These are phyloP conservation scores for Artemisia annua DNA, from an alignment of 129 eudicot species.

Conservation along the genomic window DNA sequence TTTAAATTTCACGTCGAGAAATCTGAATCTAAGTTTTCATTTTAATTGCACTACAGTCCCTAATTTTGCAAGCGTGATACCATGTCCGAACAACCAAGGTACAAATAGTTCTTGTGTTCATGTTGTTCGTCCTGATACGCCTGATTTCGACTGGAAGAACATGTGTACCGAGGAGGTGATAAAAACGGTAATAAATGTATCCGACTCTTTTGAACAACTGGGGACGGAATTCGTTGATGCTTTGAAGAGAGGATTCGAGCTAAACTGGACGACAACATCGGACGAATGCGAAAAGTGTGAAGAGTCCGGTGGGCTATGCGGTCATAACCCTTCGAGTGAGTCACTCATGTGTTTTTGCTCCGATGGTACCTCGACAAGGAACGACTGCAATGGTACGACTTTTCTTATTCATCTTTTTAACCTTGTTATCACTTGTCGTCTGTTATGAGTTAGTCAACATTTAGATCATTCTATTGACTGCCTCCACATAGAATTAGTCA, in stretches of 20 bases:
- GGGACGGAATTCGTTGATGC: not conserved
- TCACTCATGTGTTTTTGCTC: conserved; percentile 28
- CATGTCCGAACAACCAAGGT: conserved; percentile 9
- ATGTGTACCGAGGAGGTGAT: not conserved
- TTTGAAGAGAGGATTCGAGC: conserved; percentile 15
- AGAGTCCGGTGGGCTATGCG: conserved; percentile 12
- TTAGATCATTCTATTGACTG: not conserved
- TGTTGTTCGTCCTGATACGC: not conserved
- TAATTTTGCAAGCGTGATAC: not conserved
- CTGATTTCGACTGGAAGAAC: conserved; percentile 9
- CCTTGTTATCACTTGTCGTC: not conserved
- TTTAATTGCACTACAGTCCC: conserved; percentile 23
- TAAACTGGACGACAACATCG: not conserved
- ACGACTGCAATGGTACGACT: conserved; percentile 22
- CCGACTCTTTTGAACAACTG: not conserved
- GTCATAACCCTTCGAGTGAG: not conserved
- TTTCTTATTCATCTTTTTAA: not conserved
- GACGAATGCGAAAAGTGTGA: conserved; percentile 14
- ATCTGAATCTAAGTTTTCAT: conserved; percentile 31
- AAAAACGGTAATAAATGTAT: conserved; percentile 19
- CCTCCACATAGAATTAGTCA: conserved; percentile 1
- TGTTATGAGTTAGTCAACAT: no score
- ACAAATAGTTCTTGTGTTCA: conserved; percentile 23
- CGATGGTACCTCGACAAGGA: not conserved
- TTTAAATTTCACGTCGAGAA: not conserved